Base-by-base conservation (phyloP, 305 asterid genomes). In the Solanum aculeatissimum region DNA sequence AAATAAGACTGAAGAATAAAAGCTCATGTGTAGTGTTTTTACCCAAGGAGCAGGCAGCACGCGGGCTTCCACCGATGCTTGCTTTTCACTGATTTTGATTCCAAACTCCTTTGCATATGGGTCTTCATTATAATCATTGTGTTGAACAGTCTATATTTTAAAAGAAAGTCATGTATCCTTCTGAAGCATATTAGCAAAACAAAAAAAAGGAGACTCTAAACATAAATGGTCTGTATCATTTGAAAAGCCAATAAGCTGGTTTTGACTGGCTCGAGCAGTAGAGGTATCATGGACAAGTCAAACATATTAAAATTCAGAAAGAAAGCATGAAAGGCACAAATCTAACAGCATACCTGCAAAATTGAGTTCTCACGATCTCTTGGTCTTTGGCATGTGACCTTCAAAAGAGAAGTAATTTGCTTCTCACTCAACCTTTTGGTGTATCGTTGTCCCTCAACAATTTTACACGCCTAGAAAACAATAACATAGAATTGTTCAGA, bases 11-110 rank as follows among this genome's bases (percentile, higher is more conserved):
- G 29, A 53, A 78, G 12, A 53, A 29, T 18, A 0, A 32, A 53
- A 53, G 49, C 49, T 19, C n/a, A 3, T 19, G 82, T 18, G 18
- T 19, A 78, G 49, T 78, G 83, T 11, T 90, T 60, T 89, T 89
- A 97, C 99, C 99, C 99, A 95, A 21, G 99, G 99, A 83, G 99
- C 98, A 60, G 99, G 99, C 65, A 97, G 94, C 83, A 97, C 96
- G 75, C 99, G 90, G 29, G 99, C 99, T 91, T 97, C 99, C 35
- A 97, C 97, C 0, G 95, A 87, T 38, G 98, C 94, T 80, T 93
- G 68, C 85, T 92, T 94, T 86, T 93, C 98, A 62, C 97, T 97
- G 85, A 97, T 94, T 81, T 88, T 92, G 32, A 97, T 93, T 75
- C 99, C 99, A 83, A 97, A 97, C 90, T 97, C 99, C 81, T 91